Evolutionary conservation across 768 basidiomycete species (phyloP).

Genomic region (Auricularia heimuer): DNA sequence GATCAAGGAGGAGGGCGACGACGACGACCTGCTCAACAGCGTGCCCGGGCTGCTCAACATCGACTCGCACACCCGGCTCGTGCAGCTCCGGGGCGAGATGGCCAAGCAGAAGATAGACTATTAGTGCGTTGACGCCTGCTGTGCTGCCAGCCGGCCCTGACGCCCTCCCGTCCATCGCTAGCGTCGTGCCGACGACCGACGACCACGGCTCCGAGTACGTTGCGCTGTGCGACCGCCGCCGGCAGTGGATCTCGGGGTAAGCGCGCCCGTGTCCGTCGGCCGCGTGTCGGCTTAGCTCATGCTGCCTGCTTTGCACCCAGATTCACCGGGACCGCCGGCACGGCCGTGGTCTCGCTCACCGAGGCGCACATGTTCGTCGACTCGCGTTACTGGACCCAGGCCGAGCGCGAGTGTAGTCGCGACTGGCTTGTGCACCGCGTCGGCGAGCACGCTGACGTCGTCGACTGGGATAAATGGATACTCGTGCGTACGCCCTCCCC

Average conservation of each 20-base stretch:
- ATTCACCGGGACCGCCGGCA: constrained; percentile 58
- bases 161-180: constrained; percentile 17
- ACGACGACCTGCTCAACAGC: neutral
- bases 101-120: neutral
- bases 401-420: constrained; percentile 52
- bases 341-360: constrained; percentile 56
- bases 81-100: neutral
- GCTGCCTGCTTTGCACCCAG: constrained; percentile 42
- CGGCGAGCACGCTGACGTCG: constrained; percentile 41
- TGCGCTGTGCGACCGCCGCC: constrained; percentile 61
- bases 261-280: constrained; percentile 16
- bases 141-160: neutral
- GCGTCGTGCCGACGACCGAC: constrained; percentile 70
- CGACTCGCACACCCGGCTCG: neutral
- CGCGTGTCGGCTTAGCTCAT: constrained; percentile 10
- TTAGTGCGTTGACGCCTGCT: neutral
- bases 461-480: constrained; percentile 76
- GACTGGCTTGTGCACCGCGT: constrained; percentile 58
- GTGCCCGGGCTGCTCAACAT: neutral
- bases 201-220: constrained; percentile 81
- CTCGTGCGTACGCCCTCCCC: constrained; percentile 32
- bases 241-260: constrained; percentile 70
- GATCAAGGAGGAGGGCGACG: neutral
- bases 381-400: constrained; percentile 78
- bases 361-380: constrained; percentile 70